These are phyloP conservation scores for Ciborinia camelliae DNA, from an alignment of 2,329 filamentous ascomycete genomes.

Conservation along the genomic window DNA sequence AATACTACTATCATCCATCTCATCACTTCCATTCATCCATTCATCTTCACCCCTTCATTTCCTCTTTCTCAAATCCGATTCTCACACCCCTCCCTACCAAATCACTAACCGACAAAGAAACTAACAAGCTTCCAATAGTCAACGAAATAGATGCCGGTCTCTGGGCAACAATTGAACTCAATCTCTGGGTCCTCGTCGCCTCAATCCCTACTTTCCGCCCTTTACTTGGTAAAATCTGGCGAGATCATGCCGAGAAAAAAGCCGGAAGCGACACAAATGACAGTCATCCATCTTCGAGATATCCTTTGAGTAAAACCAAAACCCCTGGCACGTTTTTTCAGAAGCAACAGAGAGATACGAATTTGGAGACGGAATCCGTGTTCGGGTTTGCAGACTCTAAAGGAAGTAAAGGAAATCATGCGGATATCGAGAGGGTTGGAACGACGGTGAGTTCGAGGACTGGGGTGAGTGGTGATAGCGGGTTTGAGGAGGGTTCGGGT, in stretches of 20 bases:
- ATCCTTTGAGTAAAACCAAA: not conserved
- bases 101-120: no score
- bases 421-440: not conserved
- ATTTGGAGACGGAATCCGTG: not conserved
- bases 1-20: no score
- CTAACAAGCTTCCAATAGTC: not conserved
- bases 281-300: not conserved
- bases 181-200: slow-evolving; percentile 9
- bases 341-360: not conserved
- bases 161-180: slow-evolving; percentile 7
- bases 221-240: not conserved
- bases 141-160: slow-evolving; percentile 3
- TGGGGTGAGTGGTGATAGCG: not conserved
- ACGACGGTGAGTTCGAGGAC: not conserved
- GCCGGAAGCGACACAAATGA: not conserved
- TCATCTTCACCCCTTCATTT: no score
- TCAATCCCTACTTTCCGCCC: slow-evolving; percentile 10
- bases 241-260: not conserved
- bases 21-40: no score
- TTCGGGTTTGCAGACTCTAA: not conserved
- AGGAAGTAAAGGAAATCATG: not conserved
- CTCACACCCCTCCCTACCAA: no score
- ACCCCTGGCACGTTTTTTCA: not conserved
- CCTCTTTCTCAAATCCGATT: no score
- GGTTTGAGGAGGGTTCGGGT: not conserved